Conservation (phyloP, 73 alveolate genomes). For the Uronychia binucleata region DNA sequence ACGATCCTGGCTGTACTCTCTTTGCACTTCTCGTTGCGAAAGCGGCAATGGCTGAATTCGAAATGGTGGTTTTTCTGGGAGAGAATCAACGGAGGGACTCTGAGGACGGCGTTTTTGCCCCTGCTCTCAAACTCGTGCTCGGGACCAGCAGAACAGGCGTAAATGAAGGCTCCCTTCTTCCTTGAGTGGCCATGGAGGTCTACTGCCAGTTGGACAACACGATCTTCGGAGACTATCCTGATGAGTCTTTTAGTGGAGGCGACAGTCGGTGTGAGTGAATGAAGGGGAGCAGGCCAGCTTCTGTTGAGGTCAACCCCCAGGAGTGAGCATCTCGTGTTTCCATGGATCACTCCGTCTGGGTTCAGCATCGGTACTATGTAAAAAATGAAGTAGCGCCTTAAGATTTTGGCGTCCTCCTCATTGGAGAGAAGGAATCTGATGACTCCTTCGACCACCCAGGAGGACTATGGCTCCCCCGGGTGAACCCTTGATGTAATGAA, state of each 20-base stretch:
- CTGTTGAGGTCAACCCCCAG: slow-evolving; percentile 82
- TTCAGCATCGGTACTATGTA: slow-evolving; percentile 82
- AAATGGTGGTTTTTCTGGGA: slow-evolving; percentile 29
- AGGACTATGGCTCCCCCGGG: slow-evolving; percentile 83
- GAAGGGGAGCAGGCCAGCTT: slow-evolving; percentile 77
- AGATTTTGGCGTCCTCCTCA: slow-evolving; percentile 69
- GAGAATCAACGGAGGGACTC: slow-evolving; percentile 35
- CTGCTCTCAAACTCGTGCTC: slow-evolving; percentile 50
- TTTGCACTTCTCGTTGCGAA: slow-evolving; percentile 32
- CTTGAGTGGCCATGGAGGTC: slow-evolving; percentile 86
- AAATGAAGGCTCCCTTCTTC: slow-evolving; percentile 69
- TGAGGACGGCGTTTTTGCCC: slow-evolving; percentile 32
- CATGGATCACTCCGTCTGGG: slow-evolving; percentile 81
- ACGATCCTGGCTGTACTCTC: slow-evolving; percentile 55
- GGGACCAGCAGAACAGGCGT: slow-evolving; percentile 47
- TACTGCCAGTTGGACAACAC: slow-evolving; percentile 60
- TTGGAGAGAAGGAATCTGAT: slow-evolving; percentile 65
- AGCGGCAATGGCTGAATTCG: slow-evolving; percentile 27
- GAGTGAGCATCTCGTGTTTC: slow-evolving; percentile 78
- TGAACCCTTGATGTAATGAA: slow-evolving; percentile 76
- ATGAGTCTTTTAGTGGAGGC: slow-evolving; percentile 69
- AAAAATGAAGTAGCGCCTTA: slow-evolving; percentile 70
- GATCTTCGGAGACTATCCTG: slow-evolving; percentile 62
- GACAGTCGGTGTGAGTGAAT: slow-evolving; percentile 74
- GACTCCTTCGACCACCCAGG: slow-evolving; percentile 73